These are phyloP conservation scores for Hypomontagnella monticulosa DNA, from an alignment of 495 filamentous ascomycete genomes.

Conservation along the genomic window DNA sequence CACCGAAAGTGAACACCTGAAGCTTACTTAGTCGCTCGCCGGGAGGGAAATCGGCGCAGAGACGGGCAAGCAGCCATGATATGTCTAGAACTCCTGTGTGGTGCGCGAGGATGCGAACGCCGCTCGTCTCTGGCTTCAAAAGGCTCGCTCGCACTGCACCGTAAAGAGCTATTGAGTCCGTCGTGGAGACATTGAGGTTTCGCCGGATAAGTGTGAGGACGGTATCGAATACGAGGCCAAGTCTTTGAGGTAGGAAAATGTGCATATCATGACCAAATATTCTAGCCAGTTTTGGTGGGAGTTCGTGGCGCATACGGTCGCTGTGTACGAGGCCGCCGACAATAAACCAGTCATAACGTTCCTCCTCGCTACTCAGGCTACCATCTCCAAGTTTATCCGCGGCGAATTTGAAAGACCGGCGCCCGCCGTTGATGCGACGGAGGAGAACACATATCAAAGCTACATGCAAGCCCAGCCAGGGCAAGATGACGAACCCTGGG, in stretches of 20 bases:
- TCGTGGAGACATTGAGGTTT: conserved; percentile 41
- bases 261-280: conserved; percentile 51
- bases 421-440: conserved; percentile 9
- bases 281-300: conserved; percentile 42
- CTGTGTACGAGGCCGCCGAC: conserved; percentile 44
- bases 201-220: conserved; percentile 45
- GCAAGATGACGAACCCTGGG: conserved; percentile 43
- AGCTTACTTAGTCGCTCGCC: conserved; percentile 49
- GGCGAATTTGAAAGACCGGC: conserved; percentile 8
- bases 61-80: conserved; percentile 47
- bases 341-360: conserved; percentile 51
- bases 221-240: conserved; percentile 48
- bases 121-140: conserved; percentile 45
- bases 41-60: conserved; percentile 52
- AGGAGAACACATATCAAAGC: conserved; percentile 32
- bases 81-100: conserved; percentile 46
- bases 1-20: conserved; percentile 57
- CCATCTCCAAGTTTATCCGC: conserved; percentile 40
- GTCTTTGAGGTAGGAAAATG: conserved; percentile 45
- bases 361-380: conserved; percentile 34
- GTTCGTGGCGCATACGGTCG: conserved; percentile 27
- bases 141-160: conserved; percentile 46
- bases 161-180: conserved; percentile 44
- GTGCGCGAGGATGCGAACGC: conserved; percentile 53
- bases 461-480: conserved; percentile 34